A percentile compares a stretch with the other conserved stretches of the same genome.
These are phyloP conservation scores for Rhizopus arrhizus DNA, from an alignment of 371 early-diverging fungal genomes.

Conservation along the genomic window DNA sequence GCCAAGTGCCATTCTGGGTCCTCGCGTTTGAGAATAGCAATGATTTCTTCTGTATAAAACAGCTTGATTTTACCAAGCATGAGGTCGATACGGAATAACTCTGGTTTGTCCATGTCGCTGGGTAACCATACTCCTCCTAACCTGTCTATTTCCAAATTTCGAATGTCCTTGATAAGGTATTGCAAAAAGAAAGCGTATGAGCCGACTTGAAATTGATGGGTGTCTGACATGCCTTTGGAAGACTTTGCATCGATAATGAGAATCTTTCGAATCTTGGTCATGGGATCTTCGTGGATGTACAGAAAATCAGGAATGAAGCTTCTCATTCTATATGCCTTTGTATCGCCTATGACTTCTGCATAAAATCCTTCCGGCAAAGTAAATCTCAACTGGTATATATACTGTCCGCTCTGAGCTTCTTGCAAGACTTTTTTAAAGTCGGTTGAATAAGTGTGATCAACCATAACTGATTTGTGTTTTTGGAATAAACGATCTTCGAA, in stretches of 20 bases:
- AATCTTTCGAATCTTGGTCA: constrained; percentile 29
- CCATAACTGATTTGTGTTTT: constrained; percentile 11
- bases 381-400: constrained; percentile 50
- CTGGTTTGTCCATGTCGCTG: constrained; percentile 27
- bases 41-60: constrained; percentile 42
- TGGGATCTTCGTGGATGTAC: constrained; percentile 38
- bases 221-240: constrained; percentile 38
- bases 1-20: constrained; percentile 48
- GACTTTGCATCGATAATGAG: constrained; percentile 60
- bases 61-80: constrained; percentile 43
- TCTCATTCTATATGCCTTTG: constrained; percentile 34
- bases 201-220: constrained; percentile 61
- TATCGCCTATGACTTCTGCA: constrained; percentile 26
- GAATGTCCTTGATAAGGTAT: constrained; percentile 43
- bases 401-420: constrained; percentile 36
- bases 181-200: constrained; percentile 51
- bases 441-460: constrained; percentile 41
- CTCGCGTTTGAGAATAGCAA: constrained; percentile 30
- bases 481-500: constrained; percentile 41
- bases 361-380: constrained; percentile 45
- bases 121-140: constrained; percentile 56
- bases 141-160: constrained; percentile 43
- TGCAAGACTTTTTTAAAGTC: constrained; percentile 40
- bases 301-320: constrained; percentile 58
- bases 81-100: constrained; percentile 48